Base-by-base conservation (phyloP, 2,329 filamentous ascomycete species). In the Periglandula ipomoeae region DNA sequence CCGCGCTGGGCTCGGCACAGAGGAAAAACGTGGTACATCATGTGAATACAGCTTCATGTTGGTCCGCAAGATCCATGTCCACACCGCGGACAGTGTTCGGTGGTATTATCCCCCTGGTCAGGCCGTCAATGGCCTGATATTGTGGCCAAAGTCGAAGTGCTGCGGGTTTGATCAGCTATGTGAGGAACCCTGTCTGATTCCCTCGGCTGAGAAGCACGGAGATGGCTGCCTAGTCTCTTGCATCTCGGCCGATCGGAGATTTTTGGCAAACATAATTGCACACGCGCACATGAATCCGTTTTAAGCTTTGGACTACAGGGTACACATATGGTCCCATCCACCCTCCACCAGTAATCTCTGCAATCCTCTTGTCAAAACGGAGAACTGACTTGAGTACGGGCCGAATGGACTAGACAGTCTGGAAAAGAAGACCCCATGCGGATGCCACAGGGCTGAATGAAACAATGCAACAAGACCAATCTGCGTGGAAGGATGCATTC, bases 41-140 rank as follows among this genome's bases (percentile, higher is more conserved):
- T 23, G 20, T 41, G 39, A 17, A 23, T 17, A 11, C 39, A 41
- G 24, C 8, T 10, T 41, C 19, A 11, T 24, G 39, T 41, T 41
- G 39, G 11, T 41, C 9, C 23, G 13, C 17, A 22, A 6, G 0
- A 11, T 27, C 32, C 19, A 37, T 0, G 20, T 27, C 32, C 19
- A 46, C 15, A 17, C 13, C 13, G 32, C 44, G 32, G 44, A 13
- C 44, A 38, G 22, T 39, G 44, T 35, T 46, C 44, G 44, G 44
- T 26, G 44, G 32, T 26, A 46, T 38, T 30, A n/a, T n/a, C n/a
- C n/a, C 15, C 19, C 19, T 24, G 7, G 20, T 32, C n/a, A 35
- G 19, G 42, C 17, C 42, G 42, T 26, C 22, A 35, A 23, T 44
- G 42, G 26, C n/a, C 42, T 44, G 42, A 44, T 44, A 26, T 34